Base-by-base conservation (phyloP, 108 stramenopile species). In the Fistulifera solaris region DNA sequence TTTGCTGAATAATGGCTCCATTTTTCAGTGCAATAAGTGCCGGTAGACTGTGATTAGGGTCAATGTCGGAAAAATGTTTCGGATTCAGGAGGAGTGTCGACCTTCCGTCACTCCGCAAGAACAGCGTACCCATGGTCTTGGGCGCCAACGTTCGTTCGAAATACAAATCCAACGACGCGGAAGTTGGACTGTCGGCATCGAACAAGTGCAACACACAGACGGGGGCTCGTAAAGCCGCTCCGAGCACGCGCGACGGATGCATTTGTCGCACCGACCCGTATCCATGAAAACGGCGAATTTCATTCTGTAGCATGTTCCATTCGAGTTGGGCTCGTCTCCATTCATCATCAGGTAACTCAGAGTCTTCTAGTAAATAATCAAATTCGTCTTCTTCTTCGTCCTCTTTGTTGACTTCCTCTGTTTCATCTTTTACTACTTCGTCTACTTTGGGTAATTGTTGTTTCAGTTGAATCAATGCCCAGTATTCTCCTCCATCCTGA, bases 361-460 rank as follows among this genome's bases (percentile, higher is more conserved):
- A 8, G 38, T 90, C 88, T 46, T 86, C 83, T n/a, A 87, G 69
- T 7, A 87, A 66, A 52, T 87, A 87, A 47, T 87, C 85, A 70
- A 78, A 87, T 55, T 91, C 89, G 54, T 80, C 78, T 48, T 77
- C 63, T 0, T 56, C 66, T 56, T 66, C 61, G 49, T 59, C 44
- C 46, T 73, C 56, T 14, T 48, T 47, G n/a, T 40, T 42, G 14
- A 45, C 21, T 22, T 39, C 55, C 27, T 63, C 50, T 25, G 18
- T 19, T 31, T 62, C 61, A 50, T 48, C 38, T n/a, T 58, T 10
- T 27, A 27, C n/a, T 13, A 18, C 22, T 13, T 50, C 38, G 5
- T 49, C 28, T 16, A 35, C 0, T 27, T 16, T 58, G 17, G 48
- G 21, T 44, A 23, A 17, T 27, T 61, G 28, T 51, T 65, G 62